phyloP scores from a whole-genome alignment of 257 asterid species.

The Echites panduratus region DNA sequence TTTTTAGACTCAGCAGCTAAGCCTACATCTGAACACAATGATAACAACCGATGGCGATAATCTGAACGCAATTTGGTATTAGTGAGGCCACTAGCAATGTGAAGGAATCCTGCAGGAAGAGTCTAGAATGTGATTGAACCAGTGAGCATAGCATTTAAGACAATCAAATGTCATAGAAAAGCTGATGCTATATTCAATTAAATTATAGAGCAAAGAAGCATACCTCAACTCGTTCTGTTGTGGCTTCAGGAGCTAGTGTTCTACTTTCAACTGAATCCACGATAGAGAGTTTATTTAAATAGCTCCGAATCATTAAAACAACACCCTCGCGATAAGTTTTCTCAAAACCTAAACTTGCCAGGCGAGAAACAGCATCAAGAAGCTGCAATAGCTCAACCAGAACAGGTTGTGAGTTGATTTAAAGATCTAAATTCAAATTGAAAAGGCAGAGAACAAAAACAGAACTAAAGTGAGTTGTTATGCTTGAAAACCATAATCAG shows the following conservation, averaged over 20 bases:
- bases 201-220: constrained; percentile 15
- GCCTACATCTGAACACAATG: constrained; percentile 99
- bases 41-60: constrained; percentile 90
- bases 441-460: neutral
- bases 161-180: constrained; percentile 18
- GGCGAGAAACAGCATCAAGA: constrained; percentile 99
- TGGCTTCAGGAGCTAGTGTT: constrained; percentile 79
- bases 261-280: constrained; percentile 88
- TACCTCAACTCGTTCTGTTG: constrained; percentile 97
- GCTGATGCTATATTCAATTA: constrained; percentile 15
- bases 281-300: constrained; percentile 75
- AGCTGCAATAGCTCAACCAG: constrained; percentile 88
- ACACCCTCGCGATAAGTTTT: constrained; percentile 97
- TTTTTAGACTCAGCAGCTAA: constrained; percentile 92
- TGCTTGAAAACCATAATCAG: neutral
- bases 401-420: constrained; percentile 43
- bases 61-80: constrained; percentile 73
- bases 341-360: constrained; percentile 97
- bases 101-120: constrained; percentile 92
- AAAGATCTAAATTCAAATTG: constrained; percentile 15
- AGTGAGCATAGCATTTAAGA: constrained; percentile 54
- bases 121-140: constrained; percentile 87
- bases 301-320: constrained; percentile 86
- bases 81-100: constrained; percentile 74
- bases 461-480: no score